Base-by-base conservation (phyloP, 257 asterid species). In the Ilex aquifolium region DNA sequence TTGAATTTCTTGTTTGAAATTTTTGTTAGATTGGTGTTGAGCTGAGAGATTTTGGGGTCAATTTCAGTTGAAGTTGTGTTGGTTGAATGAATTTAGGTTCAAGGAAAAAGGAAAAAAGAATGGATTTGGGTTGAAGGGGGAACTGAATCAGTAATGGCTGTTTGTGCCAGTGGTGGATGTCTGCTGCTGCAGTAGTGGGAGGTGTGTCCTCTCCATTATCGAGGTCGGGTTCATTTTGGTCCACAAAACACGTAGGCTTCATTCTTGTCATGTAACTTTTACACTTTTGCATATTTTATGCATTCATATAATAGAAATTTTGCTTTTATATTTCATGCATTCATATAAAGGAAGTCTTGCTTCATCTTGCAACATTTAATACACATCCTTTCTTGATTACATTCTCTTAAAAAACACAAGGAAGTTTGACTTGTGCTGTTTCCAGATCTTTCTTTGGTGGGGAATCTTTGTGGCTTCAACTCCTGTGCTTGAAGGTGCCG, bases 371-470 rank as follows among this genome's bases (percentile, higher is more conserved):
- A 49, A 49, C 54, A 49, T 49, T 49, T 49, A 49, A 49, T 49
- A 49, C 54, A n/a, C 4, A 2, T 12, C 6, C 10, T 65, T 57
- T 62, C 52, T 52, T 48, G 46, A 39, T 42, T 58, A 42, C 32
- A 13, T 46, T 49, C 54, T 11, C 30, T 27, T 69, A 7, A 60
- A 52, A 21, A 10, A 39, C 13, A 57, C 21, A 14, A 46, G 27
- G 36, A 64, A 64, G 7, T 63, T 32, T 59, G 56, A 13, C 49
- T 49, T 69, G 21, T 69, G 50, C 59, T 58, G 15, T 48, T 15
- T 61, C 62, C 87, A 93, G 97, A 90, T 93, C 63, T 72, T 93
- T 40, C 95, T 93, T 44, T 93, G 99, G 96, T 90, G 97, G 97
- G 99, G 97, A 73, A 71, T 93, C 55, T 93, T 90, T 54, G 87